Evolutionary conservation across 1,139 yeast species (phyloP).

Genomic region (Entelexis sorbosivorans): DNA sequence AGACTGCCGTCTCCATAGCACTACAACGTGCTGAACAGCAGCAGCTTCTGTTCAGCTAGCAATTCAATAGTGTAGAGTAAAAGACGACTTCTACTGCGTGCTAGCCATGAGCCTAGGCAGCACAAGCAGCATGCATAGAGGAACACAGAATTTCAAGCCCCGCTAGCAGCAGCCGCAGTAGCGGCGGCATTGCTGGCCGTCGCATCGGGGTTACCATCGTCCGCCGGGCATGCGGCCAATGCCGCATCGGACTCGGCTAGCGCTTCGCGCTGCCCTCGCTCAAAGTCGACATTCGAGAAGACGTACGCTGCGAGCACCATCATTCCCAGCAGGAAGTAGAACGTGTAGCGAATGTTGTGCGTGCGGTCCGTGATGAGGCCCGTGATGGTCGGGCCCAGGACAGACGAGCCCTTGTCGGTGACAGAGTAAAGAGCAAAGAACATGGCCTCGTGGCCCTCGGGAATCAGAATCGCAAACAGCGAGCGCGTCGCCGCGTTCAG

Average conservation of each 20-base stretch:
- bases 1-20: too few species aligned
- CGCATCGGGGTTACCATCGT: too few species aligned
- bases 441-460: conserved; percentile 56
- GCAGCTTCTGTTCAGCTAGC: too few species aligned
- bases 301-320: conserved; percentile 44
- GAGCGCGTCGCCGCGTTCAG: conserved; percentile 54
- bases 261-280: conserved; percentile 40
- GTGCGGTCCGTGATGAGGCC: conserved; percentile 57
- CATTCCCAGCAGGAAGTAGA: conserved; percentile 45
- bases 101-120: too few species aligned
- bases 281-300: conserved; percentile 41
- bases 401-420: conserved; percentile 64
- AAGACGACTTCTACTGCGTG: too few species aligned
- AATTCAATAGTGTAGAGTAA: too few species aligned
- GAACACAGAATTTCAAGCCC: too few species aligned
- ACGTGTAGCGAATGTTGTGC: conserved; percentile 57
- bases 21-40: too few species aligned
- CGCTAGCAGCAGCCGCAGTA: too few species aligned
- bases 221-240: too few species aligned
- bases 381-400: conserved; percentile 54
- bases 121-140: too few species aligned
- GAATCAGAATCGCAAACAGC: conserved; percentile 51
- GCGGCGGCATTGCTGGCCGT: too few species aligned
- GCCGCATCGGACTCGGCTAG: background rate
- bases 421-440: conserved; percentile 60